Evolutionary conservation across 225 moss, liverwort and hornwort species (phyloP), one percentile per base, ranked within the genome.

Genomic region (Polytrichum formosum): DNA sequence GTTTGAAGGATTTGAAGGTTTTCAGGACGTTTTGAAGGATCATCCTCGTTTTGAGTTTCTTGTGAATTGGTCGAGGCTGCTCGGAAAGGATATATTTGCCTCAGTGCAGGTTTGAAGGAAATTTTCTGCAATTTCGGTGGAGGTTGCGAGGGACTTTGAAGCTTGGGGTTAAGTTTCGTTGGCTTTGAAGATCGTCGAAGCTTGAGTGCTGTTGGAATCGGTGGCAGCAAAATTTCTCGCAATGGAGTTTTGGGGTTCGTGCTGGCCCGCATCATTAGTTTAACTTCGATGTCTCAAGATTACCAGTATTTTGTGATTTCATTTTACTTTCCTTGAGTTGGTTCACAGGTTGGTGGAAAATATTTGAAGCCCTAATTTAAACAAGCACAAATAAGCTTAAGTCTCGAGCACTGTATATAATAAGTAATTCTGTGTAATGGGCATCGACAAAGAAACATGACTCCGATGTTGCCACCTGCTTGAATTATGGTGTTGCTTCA

Each of bases 161-260:
- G 26, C 26, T 35, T 2, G 35, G 26, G 23, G 22, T 63, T 28
- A 23, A 26, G 3, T 63, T 63, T 16, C 23, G 25, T 58, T 58
- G 58, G 6, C 58, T 22, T 58, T 21, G 62, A 63, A 26, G 26
- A 28, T 63, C 62, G 6, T 63, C 62, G 62, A 26, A 63, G 21
- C 62, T 8, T 63, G 26, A 26, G 5, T 9, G 8, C 26, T 27
- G 17, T 23, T 63, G 62, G 4, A 26, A 9, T 63, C 26, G 62
- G 23, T 63, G 62, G 27, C 62, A 63, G 27, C 27, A 16, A 23
- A 22, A 3, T n/a, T 59, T 59, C 2, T 23, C 6, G 59, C 21
- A 59, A 59, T 63, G 62, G 62, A 63, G 62, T 63, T 63, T 26
- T 63, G 62, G 62, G 62, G 62, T 63, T 23, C 9, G 62, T 63